phyloP scores from a whole-genome alignment of 352 stramenopile genomes.

The Globisporangium middletonii region DNA sequence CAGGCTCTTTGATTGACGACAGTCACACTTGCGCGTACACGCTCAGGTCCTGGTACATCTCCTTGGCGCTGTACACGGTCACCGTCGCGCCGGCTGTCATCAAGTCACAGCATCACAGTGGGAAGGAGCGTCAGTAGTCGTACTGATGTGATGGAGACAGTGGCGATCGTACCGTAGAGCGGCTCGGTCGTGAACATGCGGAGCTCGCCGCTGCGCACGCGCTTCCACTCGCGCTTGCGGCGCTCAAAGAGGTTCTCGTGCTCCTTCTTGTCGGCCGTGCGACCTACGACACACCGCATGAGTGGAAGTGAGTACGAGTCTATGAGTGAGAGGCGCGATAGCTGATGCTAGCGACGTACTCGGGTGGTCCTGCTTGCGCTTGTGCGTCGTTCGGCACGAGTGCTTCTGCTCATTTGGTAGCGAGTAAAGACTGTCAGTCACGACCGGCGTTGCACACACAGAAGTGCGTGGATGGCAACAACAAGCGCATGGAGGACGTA shows the following conservation, averaged over 20 bases:
- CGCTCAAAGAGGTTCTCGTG: conserved; percentile 74
- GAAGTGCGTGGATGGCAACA: neutral
- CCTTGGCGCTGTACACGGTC: conserved; percentile 65
- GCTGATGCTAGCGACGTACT: conserved; percentile 22
- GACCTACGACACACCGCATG: conserved; percentile 19
- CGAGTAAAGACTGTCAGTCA: neutral
- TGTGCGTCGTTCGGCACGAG: conserved; percentile 48
- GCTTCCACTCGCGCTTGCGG: conserved; percentile 69
- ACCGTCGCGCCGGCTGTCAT: conserved; percentile 51
- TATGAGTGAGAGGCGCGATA: neutral
- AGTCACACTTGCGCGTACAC: conserved; percentile 58
- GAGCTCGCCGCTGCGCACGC: conserved; percentile 55
- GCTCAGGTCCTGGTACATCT: conserved; percentile 75
- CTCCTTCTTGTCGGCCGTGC: conserved; percentile 63
- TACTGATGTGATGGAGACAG: neutral
- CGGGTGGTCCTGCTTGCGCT: conserved; percentile 66
- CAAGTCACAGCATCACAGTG: conserved; percentile 5
- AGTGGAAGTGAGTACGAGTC: neutral
- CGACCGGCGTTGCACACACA: neutral
- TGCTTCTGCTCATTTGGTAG: conserved; percentile 20
- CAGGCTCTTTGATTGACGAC: neutral
- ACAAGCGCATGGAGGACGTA: neutral
- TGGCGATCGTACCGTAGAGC: conserved; percentile 36
- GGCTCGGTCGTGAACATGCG: conserved; percentile 71
- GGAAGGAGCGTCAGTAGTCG: too few species aligned